Percentiles rank a stretch among this genome's conserved stretches.
phyloP scores from a whole-genome alignment of 148 eudicot genomes.

The Vaccinium myrtillus region DNA sequence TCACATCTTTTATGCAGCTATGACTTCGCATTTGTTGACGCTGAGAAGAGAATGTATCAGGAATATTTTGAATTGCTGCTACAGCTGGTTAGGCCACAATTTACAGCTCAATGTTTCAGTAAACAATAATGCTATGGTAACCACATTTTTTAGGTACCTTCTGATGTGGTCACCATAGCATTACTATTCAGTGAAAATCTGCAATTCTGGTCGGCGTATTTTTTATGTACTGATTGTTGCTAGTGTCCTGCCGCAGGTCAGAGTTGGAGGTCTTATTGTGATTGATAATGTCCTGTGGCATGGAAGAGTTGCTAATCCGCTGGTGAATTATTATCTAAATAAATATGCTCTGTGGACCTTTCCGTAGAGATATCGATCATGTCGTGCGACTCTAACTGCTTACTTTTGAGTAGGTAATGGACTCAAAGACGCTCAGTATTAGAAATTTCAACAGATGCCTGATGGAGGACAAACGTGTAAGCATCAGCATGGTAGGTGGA shows the following conservation, averaged over 20 bases:
- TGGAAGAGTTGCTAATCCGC: conserved; percentile 85
- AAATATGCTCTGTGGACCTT: conserved; percentile 8
- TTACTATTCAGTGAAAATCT: too few species aligned
- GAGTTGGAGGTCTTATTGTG: conserved; percentile 85
- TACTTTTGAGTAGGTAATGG: conserved; percentile 47
- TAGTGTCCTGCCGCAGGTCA: conserved; percentile 45
- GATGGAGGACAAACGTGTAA: conserved; percentile 71
- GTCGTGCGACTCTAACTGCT: background rate
- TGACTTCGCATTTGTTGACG: conserved; percentile 95
- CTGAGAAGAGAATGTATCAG: conserved; percentile 83
- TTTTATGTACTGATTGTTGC: conserved; percentile 7
- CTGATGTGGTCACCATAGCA: background rate
- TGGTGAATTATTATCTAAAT: conserved; percentile 32
- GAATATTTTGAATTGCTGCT: conserved; percentile 81
- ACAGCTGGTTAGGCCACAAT: conserved; percentile 52
- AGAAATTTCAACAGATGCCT: conserved; percentile 67
- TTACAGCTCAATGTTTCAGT: background rate
- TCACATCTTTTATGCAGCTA: conserved; percentile 46
- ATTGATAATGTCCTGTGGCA: conserved; percentile 97
- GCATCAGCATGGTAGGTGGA: conserved; percentile 66
- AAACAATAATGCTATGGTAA: background rate
- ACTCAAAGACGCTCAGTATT: conserved; percentile 64
- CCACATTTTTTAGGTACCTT: background rate
- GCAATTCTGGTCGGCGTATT: too few species aligned
- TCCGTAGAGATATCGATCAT: background rate